Evolutionary conservation across 139 green algal species (phyloP), one percentile per base, ranked within the genome.

Genomic region (Chlorella vulgaris): DNA sequence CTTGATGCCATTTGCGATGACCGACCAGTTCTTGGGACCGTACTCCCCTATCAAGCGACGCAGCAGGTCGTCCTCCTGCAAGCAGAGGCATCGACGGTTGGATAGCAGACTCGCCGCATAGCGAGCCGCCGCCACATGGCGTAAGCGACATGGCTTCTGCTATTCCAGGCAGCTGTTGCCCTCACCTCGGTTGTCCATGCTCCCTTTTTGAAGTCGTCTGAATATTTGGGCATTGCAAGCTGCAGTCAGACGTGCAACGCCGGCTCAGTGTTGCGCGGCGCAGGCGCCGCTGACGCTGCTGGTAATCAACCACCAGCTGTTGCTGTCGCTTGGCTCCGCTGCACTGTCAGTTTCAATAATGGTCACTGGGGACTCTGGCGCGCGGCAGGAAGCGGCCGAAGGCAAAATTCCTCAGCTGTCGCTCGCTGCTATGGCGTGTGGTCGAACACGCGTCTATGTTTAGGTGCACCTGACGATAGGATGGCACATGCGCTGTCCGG

Each of bases 31-130:
- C 58, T 90, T 92, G 2, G 91, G 47, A 1, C 94, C 94, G 38
- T 91, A 87, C 55, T 89, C 78, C 7, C 68, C 65, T 3, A 97
- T 92, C 0, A 96, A 60, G 29, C 67, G 35, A 19, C 74, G 78
- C 29, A 97, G 77, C 42, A 85, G 43, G 6, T 88, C 85, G 51
- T 97, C 94, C 83, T 97, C 94, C 92, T 97, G 89, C 75, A 53
- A 51, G 28, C 43, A 6, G 42, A 22, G 35, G 13, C 26, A 50
- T n/a, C n/a, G 42, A 65, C 42, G 28, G n/a, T 61, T 43, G 42
- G 38, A 31, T 47, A 53, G 73, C 70, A 60, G 53, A n/a, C 24
- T 8, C 22, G 31, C 35, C 22, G 22, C 13, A 51, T 31, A 38
- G 31, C 43, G 26, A 26, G 29, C 35, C 35, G 36, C 36, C 19